These are phyloP conservation scores for Blumeriella jaapii DNA, from an alignment of 2,329 filamentous ascomycete species.

Conservation along the genomic window DNA sequence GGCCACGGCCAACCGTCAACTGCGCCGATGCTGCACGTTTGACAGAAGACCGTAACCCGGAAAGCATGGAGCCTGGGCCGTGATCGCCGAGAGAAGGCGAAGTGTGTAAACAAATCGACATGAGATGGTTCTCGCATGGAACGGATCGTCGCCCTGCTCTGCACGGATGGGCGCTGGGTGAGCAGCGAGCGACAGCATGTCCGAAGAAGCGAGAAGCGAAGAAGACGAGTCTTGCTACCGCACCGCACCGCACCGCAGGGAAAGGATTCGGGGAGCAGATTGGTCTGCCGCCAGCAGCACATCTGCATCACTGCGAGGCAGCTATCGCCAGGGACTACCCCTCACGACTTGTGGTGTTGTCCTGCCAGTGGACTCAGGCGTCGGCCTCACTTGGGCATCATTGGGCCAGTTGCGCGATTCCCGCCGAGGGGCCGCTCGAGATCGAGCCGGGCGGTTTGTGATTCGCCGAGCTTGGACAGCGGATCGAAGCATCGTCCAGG, in stretches of 20 bases:
- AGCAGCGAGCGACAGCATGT: too few species aligned
- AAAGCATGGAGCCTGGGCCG: conserved; percentile 10
- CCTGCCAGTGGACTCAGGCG: background rate
- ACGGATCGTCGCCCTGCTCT: conserved; percentile 8
- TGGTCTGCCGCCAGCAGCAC: conserved; percentile 5
- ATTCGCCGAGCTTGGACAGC: background rate
- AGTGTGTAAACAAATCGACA: conserved; percentile 1
- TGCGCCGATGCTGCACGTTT: conserved; percentile 14
- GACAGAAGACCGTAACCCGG: conserved; percentile 12
- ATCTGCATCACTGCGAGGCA: background rate
- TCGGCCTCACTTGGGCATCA: conserved; percentile 10
- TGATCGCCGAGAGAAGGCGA: background rate
- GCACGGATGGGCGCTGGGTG: conserved; percentile 7
- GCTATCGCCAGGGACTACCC: conserved; percentile 5
- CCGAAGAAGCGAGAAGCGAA: too few species aligned
- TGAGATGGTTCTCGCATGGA: conserved; percentile 4
- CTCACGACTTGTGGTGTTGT: conserved; percentile 5
- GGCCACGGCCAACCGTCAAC: conserved; percentile 9
- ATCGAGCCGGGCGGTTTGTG: background rate
- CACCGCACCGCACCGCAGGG: too few species aligned
- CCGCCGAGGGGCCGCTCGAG: conserved; percentile 5
- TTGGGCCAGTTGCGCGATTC: conserved; percentile 5
- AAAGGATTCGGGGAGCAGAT: too few species aligned
- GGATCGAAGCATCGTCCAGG: background rate
- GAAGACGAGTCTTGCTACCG: conserved; percentile 4